phyloP scores from a whole-genome alignment of 2,329 filamentous ascomycete genomes.

The Fusarium pseudonygamai region DNA sequence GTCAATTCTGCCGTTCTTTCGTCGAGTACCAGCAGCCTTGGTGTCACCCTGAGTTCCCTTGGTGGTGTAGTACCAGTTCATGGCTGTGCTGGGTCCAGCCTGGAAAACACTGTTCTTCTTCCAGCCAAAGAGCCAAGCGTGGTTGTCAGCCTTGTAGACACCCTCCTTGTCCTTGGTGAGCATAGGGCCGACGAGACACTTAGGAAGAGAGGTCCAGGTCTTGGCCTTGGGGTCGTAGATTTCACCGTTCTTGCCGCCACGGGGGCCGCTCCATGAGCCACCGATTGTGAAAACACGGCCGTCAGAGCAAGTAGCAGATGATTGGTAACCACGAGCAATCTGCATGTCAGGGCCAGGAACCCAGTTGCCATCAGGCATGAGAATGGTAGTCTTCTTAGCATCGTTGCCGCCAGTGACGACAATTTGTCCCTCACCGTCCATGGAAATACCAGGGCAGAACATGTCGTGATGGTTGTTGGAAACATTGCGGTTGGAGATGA shows the following conservation, averaged over 20 bases:
- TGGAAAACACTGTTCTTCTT: conserved; percentile 63
- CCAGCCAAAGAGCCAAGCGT: conserved; percentile 45
- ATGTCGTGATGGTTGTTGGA: conserved; percentile 61
- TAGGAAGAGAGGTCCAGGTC: conserved; percentile 29
- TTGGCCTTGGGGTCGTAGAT: conserved; percentile 25
- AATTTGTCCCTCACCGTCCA: conserved; percentile 59
- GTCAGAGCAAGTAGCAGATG: conserved; percentile 29
- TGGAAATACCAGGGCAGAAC: conserved; percentile 66
- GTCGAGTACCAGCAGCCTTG: conserved; percentile 41
- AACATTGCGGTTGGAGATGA: conserved; percentile 36
- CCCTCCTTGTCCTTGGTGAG: conserved; percentile 54
- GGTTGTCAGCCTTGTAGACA: conserved; percentile 53
- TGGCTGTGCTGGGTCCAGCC: conserved; percentile 60
- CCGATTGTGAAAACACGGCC: conserved; percentile 34
- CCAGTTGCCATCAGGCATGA: conserved; percentile 43
- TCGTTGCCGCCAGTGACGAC: conserved; percentile 65
- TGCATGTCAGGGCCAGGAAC: conserved; percentile 28
- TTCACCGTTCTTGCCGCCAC: conserved; percentile 31
- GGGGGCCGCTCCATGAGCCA: conserved; percentile 32
- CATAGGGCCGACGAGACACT: conserved; percentile 57
- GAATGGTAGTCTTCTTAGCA: conserved; percentile 59
- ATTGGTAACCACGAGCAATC: conserved; percentile 29
- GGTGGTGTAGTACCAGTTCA: conserved; percentile 64
- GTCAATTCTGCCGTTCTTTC: conserved; percentile 47
- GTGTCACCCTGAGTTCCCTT: conserved; percentile 35